Evolutionary conservation across 495 filamentous ascomycete species (phyloP).

Genomic region (Rusavskia elegans): DNA sequence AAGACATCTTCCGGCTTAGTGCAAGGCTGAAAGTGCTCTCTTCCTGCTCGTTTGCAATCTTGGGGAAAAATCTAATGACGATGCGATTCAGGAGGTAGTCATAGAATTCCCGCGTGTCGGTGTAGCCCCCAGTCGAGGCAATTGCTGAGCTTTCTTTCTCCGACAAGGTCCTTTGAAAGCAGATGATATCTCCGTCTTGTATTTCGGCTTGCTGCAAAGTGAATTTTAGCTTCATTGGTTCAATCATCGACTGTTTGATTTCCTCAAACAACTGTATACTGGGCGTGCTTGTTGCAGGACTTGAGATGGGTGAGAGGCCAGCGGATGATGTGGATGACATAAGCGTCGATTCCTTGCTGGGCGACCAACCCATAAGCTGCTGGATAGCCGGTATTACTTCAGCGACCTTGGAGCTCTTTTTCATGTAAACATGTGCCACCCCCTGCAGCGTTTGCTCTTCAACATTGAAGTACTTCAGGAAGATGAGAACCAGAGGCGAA

Average conservation of each 20-base stretch:
- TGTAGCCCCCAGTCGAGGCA: constrained; percentile 27
- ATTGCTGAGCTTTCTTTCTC: constrained; percentile 37
- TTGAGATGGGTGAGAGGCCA: constrained; percentile 28
- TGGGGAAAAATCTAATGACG: constrained; percentile 50
- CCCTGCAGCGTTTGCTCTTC: constrained; percentile 59
- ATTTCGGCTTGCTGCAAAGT: constrained; percentile 82
- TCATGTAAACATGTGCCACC: constrained; percentile 68
- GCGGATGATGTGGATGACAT: neutral
- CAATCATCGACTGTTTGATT: constrained; percentile 96
- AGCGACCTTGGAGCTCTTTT: constrained; percentile 68
- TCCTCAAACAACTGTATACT: constrained; percentile 67
- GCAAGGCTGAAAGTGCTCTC: constrained; percentile 51
- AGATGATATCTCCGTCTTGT: constrained; percentile 93
- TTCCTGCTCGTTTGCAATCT: constrained; percentile 26
- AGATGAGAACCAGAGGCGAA: constrained; percentile 56
- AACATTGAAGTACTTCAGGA: constrained; percentile 82
- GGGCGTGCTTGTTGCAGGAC: constrained; percentile 19
- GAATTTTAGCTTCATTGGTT: constrained; percentile 78
- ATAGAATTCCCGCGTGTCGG: constrained; percentile 72
- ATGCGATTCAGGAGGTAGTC: constrained; percentile 80
- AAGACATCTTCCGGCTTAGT: constrained; percentile 74
- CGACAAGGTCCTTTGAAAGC: constrained; percentile 58
- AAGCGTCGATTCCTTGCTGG: neutral
- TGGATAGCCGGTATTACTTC: constrained; percentile 71
- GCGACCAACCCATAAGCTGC: constrained; percentile 76